phyloP scores from a whole-genome alignment of 768 basidiomycete genomes.

The Macrolepiota fuliginosa region DNA sequence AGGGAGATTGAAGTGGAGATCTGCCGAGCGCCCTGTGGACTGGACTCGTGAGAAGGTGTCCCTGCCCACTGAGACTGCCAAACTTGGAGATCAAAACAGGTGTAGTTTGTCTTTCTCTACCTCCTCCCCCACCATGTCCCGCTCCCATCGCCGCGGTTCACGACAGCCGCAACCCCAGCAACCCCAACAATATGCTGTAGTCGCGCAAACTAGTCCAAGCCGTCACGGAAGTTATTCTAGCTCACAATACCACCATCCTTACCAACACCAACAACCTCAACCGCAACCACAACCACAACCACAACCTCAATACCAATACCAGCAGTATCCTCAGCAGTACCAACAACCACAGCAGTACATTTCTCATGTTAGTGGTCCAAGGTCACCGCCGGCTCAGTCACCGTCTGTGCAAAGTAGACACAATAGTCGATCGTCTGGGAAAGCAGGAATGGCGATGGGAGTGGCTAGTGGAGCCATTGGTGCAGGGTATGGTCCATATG shows the following conservation, averaged over 20 bases:
- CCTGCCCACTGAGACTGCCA: constrained; percentile 16
- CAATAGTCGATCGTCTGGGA: constrained; percentile 30
- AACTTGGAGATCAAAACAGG: constrained; percentile 16
- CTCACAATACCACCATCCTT: constrained; percentile 21
- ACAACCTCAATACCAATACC: neutral
- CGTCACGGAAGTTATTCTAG: constrained; percentile 20
- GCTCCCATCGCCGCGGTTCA: constrained; percentile 32
- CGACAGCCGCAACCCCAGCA: constrained; percentile 42
- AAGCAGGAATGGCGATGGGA: constrained; percentile 65
- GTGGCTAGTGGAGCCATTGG: constrained; percentile 83
- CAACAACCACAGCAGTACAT: constrained; percentile 6
- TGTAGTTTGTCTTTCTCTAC: constrained; percentile 12
- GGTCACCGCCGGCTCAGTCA: constrained; percentile 12
- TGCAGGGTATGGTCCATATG: constrained; percentile 81
- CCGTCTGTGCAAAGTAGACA: constrained; percentile 2
- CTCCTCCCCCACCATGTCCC: constrained; percentile 30
- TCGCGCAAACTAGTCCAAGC: constrained; percentile 54
- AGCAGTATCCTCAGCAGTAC: constrained; percentile 11
- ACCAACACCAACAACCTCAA: constrained; percentile 23
- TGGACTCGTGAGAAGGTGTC: constrained; percentile 25
- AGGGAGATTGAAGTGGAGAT: constrained; percentile 15
- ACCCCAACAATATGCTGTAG: constrained; percentile 57
- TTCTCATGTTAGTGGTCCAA: constrained; percentile 12
- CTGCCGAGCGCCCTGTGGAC: constrained; percentile 3
- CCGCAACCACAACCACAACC: constrained; percentile 16